phyloP scores from a whole-genome alignment of 257 asterid species.

The Plantago major region DNA sequence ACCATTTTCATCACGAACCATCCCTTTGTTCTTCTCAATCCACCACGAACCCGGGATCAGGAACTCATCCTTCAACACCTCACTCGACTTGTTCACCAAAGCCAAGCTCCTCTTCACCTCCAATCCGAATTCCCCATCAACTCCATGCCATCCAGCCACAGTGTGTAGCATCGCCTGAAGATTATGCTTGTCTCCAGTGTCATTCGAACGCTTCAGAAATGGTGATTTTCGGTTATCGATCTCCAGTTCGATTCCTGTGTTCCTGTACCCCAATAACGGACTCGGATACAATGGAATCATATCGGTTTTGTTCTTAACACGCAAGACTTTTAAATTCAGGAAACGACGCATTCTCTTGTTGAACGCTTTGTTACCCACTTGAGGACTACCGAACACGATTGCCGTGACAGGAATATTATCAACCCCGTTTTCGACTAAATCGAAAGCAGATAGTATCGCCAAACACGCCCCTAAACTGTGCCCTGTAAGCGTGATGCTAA shows the following conservation, averaged over 20 bases:
- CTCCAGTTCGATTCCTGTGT: constrained; percentile 40
- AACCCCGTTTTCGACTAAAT: constrained; percentile 67
- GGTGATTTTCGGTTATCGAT: constrained; percentile 66
- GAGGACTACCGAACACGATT: constrained; percentile 74
- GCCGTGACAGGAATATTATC: constrained; percentile 65
- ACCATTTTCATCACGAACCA: constrained; percentile 43
- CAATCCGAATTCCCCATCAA: constrained; percentile 45
- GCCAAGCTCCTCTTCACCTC: constrained; percentile 66
- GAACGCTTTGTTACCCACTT: constrained; percentile 61
- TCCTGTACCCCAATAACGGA: constrained; percentile 40
- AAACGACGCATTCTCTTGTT: constrained; percentile 29
- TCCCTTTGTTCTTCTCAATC: constrained; percentile 81
- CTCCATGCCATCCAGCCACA: constrained; percentile 80
- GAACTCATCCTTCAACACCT: constrained; percentile 56
- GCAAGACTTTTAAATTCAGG: constrained; percentile 53
- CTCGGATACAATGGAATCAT: constrained; percentile 58
- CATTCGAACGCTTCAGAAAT: constrained; percentile 42
- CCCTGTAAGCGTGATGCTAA: constrained; percentile 71
- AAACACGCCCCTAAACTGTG: constrained; percentile 72
- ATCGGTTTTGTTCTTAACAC: constrained; percentile 62
- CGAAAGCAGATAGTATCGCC: constrained; percentile 62
- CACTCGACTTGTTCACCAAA: constrained; percentile 70
- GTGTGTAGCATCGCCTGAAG: constrained; percentile 73
- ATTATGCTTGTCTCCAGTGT: constrained; percentile 81
- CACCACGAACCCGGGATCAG: constrained; percentile 85